phyloP scores from a whole-genome alignment of 148 eudicot genomes.

The Diospyros lotus region DNA sequence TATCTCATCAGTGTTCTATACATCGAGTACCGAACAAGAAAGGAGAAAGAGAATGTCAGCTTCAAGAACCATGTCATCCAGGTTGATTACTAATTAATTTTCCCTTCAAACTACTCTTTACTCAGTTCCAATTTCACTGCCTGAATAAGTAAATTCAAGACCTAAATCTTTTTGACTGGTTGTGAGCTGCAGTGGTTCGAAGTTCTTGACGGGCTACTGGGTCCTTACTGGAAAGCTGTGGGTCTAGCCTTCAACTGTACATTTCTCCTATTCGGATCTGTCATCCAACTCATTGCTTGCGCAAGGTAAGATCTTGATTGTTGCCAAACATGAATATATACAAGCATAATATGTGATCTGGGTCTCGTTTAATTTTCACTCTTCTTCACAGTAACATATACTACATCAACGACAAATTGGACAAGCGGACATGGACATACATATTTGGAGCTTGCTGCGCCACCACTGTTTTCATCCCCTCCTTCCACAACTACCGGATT shows the following conservation, averaged over 20 bases:
- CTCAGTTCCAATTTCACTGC: too few relatives aligned
- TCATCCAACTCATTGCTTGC: slow-evolving; percentile 86
- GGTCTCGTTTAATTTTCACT: background rate
- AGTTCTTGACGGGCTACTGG: slow-evolving; percentile 83
- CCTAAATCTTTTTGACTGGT: background rate
- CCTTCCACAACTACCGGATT: slow-evolving; percentile 87
- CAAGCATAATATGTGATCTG: background rate
- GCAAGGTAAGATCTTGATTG: slow-evolving; percentile 45
- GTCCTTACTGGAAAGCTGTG: slow-evolving; percentile 84
- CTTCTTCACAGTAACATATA: slow-evolving; percentile 66
- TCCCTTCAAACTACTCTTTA: background rate
- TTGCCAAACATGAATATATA: background rate
- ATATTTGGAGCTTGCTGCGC: slow-evolving; percentile 98
- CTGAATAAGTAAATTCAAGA: background rate
- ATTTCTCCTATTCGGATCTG: slow-evolving; percentile 85
- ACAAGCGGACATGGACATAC: slow-evolving; percentile 96
- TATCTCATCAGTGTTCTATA: slow-evolving; percentile 85
- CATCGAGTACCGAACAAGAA: slow-evolving; percentile 66
- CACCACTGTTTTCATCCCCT: slow-evolving; percentile 67
- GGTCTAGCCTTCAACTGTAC: slow-evolving; percentile 83
- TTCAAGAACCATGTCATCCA: slow-evolving; percentile 96
- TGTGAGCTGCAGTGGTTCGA: slow-evolving; percentile 71
- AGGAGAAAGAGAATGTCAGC: slow-evolving; percentile 85
- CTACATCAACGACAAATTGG: slow-evolving; percentile 82
- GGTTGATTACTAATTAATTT: slow-evolving; percentile 24